Percentiles rank a stretch among this genome's conserved stretches.
These are phyloP conservation scores for Chalciporus sp. DNA, from an alignment of 1,284 basidiomycete species.

Conservation along the genomic window DNA sequence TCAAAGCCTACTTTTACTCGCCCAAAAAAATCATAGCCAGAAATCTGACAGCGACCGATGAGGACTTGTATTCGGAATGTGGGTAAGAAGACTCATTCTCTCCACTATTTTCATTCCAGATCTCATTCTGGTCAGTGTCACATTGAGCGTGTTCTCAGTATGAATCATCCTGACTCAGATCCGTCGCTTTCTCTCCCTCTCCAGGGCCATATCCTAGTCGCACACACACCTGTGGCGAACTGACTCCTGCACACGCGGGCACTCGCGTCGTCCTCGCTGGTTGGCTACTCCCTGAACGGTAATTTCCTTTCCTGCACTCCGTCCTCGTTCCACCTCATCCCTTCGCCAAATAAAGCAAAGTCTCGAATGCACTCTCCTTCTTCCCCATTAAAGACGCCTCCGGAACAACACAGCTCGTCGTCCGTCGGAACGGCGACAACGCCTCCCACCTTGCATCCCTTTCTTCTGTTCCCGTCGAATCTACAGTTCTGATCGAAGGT, in stretches of 20 bases:
- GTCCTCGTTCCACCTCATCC: slow-evolving; percentile 28
- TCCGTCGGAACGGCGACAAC: slow-evolving; percentile 43
- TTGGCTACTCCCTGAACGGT: slow-evolving; percentile 78
- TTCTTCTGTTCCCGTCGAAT: slow-evolving; percentile 71
- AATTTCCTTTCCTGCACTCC: slow-evolving; percentile 39
- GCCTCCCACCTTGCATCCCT: slow-evolving; percentile 47
- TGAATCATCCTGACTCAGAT: not conserved
- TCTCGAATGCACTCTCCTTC: slow-evolving; percentile 71
- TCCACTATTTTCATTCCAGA: not conserved
- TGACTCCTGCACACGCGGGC: slow-evolving; percentile 59
- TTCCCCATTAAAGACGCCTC: slow-evolving; percentile 79
- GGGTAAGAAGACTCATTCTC: no score
- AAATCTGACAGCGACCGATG: not conserved
- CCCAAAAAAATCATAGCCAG: not conserved
- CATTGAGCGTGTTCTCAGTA: not conserved
- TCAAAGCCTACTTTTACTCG: not conserved
- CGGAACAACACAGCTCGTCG: slow-evolving; percentile 79
- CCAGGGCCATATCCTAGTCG: slow-evolving; percentile 62
- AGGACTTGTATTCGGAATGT: not conserved
- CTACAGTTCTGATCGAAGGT: slow-evolving; percentile 75
- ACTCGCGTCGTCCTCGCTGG: slow-evolving; percentile 71
- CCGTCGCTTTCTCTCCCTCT: no score
- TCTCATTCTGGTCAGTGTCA: slow-evolving; percentile 32
- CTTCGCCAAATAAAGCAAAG: slow-evolving; percentile 54
- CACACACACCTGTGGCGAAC: slow-evolving; percentile 68